Percentiles rank a stretch among this genome's conserved stretches.
Conservation (phyloP, 352 stramenopile species). For the Thalassiosira delicatula region DNA sequence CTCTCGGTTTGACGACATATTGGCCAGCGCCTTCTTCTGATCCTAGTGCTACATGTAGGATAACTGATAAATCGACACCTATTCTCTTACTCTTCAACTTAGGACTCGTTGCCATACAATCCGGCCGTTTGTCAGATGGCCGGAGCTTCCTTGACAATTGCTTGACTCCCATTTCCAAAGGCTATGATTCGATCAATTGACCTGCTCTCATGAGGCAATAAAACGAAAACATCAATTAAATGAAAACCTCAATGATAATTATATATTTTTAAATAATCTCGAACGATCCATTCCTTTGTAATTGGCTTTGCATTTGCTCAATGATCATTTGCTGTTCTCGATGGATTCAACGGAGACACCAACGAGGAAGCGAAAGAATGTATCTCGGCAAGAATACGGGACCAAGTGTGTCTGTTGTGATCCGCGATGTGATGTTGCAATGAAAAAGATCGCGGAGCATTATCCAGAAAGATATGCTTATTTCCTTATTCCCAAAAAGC, state of each 20-base stretch:
- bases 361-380: too few relatives aligned
- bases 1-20: background rate
- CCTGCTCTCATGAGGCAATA: too few relatives aligned
- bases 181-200: too few relatives aligned
- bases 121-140: background rate
- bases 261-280: too few relatives aligned
- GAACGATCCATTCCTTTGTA: too few relatives aligned
- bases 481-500: slow-evolving; percentile 6
- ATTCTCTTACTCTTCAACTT: background rate
- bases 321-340: too few relatives aligned
- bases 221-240: too few relatives aligned
- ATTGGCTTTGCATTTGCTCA: too few relatives aligned
- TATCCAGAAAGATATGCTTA: background rate
- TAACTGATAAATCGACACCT: background rate
- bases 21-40: background rate
- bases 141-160: background rate
- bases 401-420: slow-evolving; percentile 16
- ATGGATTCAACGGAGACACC: too few relatives aligned
- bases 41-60: background rate
- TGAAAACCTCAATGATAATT: too few relatives aligned
- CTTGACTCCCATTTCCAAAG: background rate
- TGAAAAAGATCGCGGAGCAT: background rate
- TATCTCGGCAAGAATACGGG: too few relatives aligned
- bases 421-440: slow-evolving; percentile 2
- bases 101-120: background rate